A percentile compares a stretch with the other conserved stretches of the same genome.
These are phyloP conservation scores for Cenococcum geophilum DNA, from an alignment of 495 filamentous ascomycete genomes.

Conservation along the genomic window DNA sequence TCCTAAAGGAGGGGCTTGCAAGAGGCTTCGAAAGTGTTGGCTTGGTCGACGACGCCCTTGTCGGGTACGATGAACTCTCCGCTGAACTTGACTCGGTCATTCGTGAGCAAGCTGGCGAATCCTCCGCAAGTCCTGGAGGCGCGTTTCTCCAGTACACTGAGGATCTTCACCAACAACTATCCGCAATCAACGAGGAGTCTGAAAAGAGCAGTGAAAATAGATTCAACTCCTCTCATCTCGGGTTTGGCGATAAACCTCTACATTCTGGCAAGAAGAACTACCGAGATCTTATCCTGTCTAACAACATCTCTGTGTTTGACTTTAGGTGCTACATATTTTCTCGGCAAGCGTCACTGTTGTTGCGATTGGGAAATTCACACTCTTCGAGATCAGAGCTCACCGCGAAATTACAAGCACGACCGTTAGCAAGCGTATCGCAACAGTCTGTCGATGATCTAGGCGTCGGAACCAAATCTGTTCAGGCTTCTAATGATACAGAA, in stretches of 20 bases:
- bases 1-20: conserved; percentile 90
- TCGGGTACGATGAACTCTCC: conserved; percentile 86
- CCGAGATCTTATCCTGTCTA: conserved; percentile 87
- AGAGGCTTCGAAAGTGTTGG: conserved; percentile 94
- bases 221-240: conserved; percentile 54
- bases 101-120: conserved; percentile 59
- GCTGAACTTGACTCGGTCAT: conserved; percentile 77
- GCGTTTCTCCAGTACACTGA: conserved; percentile 63
- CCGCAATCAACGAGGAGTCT: conserved; percentile 20
- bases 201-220: conserved; percentile 36
- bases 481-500: conserved; percentile 53
- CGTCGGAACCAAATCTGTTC: conserved; percentile 13
- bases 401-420: conserved; percentile 20
- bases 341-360: conserved; percentile 73
- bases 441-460: conserved; percentile 22
- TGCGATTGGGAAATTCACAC: conserved; percentile 68
- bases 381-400: conserved; percentile 26
- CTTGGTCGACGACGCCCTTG: conserved; percentile 87
- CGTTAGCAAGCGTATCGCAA: conserved; percentile 14
- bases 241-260: conserved; percentile 63
- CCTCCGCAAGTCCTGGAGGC: conserved; percentile 54
- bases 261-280: conserved; percentile 73
- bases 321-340: conserved; percentile 93
- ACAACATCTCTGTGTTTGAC: conserved; percentile 94
- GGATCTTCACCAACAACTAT: conserved; percentile 56